Evolutionary conservation across 139 green algal species (phyloP), one percentile per base, ranked within the genome.

Genomic region (Eudorina sp.): DNA sequence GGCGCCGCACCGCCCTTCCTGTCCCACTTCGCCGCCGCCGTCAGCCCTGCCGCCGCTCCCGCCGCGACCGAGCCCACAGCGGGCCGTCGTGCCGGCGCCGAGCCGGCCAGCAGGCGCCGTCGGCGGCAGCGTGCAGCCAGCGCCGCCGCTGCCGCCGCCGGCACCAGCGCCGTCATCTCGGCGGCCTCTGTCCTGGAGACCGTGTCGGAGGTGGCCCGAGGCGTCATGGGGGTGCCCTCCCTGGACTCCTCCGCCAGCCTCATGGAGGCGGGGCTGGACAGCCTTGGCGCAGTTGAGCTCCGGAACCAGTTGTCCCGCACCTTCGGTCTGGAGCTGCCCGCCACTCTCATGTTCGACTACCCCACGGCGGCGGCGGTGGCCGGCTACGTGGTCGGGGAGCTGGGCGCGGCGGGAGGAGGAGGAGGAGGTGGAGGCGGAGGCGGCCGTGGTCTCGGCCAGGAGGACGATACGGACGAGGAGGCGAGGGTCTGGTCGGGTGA

Each of bases 321-420:
- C 34, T 94, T 97, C 38, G 90, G 88, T 0, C 38, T 96, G 4
- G 94, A 97, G 75, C 90, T 98, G 34, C 96, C 96, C 6, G 79
- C 91, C 31, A 98, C 96, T 0, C 84, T 98, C 21, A 94, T 91
- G 2, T 98, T 98, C 91, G 96, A 98, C 90, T 96, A 98, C 88
- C 96, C 96, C 34, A 91, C 94, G 3, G 78, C 93, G 0, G 70
- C 45, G 0, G 89, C 83, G 31, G 89, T 96, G n/a, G 64, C 92
- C 11, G 38, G n/a, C 25, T 92, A 77, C 41, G 38, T 92, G 23
- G 40, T 40, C 29, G 53, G 3, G 0, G 73, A 53, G 58, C 60
- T 69, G 64, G 18, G 29, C 6, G 64, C 43, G 16, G 13, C n/a
- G 0, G 81, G n/a, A 8, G n/a, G 19, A 1, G 75, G 18, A 36